phyloP scores from a whole-genome alignment of 495 filamentous ascomycete species.

The Hyaloscypha hepaticicola region DNA sequence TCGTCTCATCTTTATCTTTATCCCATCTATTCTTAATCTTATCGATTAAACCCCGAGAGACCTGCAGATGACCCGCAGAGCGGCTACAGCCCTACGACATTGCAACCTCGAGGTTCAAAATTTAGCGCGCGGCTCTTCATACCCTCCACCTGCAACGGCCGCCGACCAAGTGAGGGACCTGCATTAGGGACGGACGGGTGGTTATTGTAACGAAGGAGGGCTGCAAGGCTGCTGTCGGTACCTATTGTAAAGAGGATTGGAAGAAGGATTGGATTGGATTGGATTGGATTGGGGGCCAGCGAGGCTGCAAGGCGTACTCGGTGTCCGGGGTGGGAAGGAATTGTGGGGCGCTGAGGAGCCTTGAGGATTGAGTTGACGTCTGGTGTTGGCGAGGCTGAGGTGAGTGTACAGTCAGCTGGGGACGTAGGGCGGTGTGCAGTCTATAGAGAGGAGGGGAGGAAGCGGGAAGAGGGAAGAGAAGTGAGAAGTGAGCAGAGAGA shows the following conservation, averaged over 20 bases:
- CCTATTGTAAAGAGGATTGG: too few relatives aligned
- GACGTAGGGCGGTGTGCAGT: not conserved
- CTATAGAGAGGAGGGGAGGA: not conserved
- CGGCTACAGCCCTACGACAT: too few relatives aligned
- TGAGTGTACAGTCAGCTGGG: not conserved
- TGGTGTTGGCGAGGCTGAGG: not conserved
- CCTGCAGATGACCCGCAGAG: too few relatives aligned
- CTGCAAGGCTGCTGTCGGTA: constrained; percentile 10
- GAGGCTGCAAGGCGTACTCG: constrained; percentile 1
- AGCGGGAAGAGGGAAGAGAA: not conserved
- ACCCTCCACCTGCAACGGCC: too few relatives aligned
- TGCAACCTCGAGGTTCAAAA: too few relatives aligned
- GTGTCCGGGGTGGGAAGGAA: not conserved
- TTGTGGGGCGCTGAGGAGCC: not conserved
- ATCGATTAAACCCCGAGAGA: too few relatives aligned
- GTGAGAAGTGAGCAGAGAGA: not conserved
- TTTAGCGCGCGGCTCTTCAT: too few relatives aligned
- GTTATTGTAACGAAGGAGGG: constrained; percentile 16
- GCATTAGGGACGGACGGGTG: not conserved
- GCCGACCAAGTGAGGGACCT: too few relatives aligned
- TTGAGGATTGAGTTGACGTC: not conserved
- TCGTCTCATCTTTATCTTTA: too few relatives aligned
- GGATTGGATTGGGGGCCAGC: not conserved
- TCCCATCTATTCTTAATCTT: too few relatives aligned
- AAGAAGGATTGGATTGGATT: too few relatives aligned